Base-by-base conservation (phyloP, 495 filamentous ascomycete species). In the Chaetomium tenue region DNA sequence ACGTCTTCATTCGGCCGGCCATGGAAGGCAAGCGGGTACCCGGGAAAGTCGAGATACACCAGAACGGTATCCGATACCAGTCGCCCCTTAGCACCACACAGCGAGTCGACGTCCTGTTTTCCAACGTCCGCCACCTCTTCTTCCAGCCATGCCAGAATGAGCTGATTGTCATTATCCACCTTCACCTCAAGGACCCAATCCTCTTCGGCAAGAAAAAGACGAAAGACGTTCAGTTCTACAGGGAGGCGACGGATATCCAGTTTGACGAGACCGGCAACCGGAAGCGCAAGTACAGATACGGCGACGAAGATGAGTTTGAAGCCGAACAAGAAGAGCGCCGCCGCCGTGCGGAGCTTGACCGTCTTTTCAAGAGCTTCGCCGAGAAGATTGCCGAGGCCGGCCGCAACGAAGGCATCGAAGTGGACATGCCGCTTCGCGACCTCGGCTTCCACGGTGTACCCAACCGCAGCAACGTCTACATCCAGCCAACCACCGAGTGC, bases 211-310 rank as follows among this genome's bases (percentile, higher is more conserved):
- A 93, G 81, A 83, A 83, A 70, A 98, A 98, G 84, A 93, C 95
- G 5, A 94, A 93, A 76, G 95, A 99, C 77, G 88, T 99, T 0
- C 95, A 99, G 73, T 99, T 99, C 80, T 97, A 97, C 66, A 86
- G 95, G 51, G 95, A 99, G 77, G 95, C 95, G 13, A 98, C 94
- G 2, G 94, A 99, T 68, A 97, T 98, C 78, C 91, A 94, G 72
- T 98, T 99, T 69, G 95, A 99, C 73, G 95, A 99, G 78, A 99
- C 95, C 40, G 95, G 95, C 64, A 98, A 97, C 74, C 85, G 95
- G 52, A 97, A 97, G 77, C 89, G 95, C 56, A 96, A 96, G 78
- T 94, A 97, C 73, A 88, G 93, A n/a, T 98, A 95, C 74, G 95
- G 94, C 47, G 95, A 99, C 67, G 95, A 99, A 74, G 95, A 99